Evolutionary conservation across 148 eudicot species (phyloP).

Genomic region (Rhododendron kiyosumense): DNA sequence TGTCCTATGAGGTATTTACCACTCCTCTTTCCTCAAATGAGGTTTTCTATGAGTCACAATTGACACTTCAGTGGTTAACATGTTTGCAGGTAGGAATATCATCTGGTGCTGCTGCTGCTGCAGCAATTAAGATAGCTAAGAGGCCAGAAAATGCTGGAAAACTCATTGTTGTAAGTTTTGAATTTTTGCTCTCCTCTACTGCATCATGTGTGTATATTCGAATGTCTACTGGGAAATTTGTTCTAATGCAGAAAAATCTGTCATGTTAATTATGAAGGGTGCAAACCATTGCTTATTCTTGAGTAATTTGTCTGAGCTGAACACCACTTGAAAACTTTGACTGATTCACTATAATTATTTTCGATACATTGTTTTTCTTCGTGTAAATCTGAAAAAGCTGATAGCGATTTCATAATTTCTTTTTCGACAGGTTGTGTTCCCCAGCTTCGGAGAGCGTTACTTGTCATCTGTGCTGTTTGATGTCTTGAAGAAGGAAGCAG

Average conservation of each 20-base stretch:
- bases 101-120: slow-evolving; percentile 75
- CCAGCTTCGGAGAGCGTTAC: too few species aligned
- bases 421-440: slow-evolving; percentile 28
- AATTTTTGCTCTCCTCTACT: neutral
- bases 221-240: neutral
- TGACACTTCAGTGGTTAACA: neutral
- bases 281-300: neutral
- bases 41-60: neutral
- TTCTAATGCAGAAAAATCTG: neutral
- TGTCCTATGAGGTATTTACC: too few species aligned
- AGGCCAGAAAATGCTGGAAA: slow-evolving; percentile 79
- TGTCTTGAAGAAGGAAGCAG: too few species aligned
- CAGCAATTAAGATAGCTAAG: slow-evolving; percentile 41
- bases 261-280: neutral
- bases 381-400: too few species aligned
- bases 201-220: neutral
- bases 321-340: neutral
- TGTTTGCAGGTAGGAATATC: slow-evolving; percentile 69
- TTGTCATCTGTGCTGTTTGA: too few species aligned
- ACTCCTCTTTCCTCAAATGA: too few species aligned
- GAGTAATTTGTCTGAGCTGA: neutral
- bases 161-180: slow-evolving; percentile 75
- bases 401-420: too few species aligned
- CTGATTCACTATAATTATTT: neutral
- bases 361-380: neutral